Percentiles rank a stretch among this genome's conserved stretches.
phyloP scores from a whole-genome alignment of 2,329 filamentous ascomycete genomes.

The Fusarium kyushuense region DNA sequence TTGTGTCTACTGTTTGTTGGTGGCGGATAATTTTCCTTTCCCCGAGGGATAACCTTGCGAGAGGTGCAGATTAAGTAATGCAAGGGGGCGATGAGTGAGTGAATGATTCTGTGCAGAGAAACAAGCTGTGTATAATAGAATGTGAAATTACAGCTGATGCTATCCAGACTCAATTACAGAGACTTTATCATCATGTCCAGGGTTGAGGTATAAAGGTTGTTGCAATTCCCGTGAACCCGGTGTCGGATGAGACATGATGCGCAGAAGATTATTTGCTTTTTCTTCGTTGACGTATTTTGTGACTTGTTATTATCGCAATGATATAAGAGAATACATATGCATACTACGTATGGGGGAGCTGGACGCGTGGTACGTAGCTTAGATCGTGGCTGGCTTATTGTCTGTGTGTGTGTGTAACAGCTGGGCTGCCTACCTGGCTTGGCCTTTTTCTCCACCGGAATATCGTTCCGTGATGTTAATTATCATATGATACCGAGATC shows the following conservation, averaged over 20 bases:
- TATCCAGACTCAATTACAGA: too few relatives aligned
- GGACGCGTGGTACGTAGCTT: background rate
- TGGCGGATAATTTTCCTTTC: background rate
- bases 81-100: background rate
- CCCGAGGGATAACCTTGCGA: conserved; percentile 1
- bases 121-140: too few relatives aligned
- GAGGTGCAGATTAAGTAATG: background rate
- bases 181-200: too few relatives aligned
- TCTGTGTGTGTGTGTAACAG: background rate
- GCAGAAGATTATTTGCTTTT: conserved; percentile 1
- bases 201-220: too few relatives aligned
- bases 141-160: too few relatives aligned
- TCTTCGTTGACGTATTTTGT: background rate
- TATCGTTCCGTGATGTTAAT: background rate
- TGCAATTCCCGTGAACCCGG: background rate
- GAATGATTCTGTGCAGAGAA: background rate
- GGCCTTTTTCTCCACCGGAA: too few relatives aligned
- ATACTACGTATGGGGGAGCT: background rate
- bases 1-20: background rate
- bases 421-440: background rate
- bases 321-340: background rate
- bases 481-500: background rate
- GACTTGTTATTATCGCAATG: background rate
- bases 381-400: conserved; percentile 7
- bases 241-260: conserved; percentile 5